A percentile compares a stretch with the other conserved stretches of the same genome.
Evolutionary conservation across 441 rosid genomes (phyloP).

Genomic region (Croton laevigatus): DNA sequence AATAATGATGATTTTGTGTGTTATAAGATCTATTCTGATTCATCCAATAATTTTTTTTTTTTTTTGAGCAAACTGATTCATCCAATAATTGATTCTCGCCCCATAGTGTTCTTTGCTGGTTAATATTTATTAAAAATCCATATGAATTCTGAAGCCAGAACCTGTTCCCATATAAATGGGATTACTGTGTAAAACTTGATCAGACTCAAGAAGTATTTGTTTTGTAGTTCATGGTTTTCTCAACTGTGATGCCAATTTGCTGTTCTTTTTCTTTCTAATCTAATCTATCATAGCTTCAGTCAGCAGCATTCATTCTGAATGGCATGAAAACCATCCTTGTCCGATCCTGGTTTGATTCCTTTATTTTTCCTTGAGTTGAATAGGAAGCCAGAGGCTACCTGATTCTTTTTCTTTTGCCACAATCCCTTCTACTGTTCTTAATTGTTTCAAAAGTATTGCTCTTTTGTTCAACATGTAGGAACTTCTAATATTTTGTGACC

Average conservation of each 20-base stretch:
- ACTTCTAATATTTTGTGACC: too few species aligned
- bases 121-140: background rate
- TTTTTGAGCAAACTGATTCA: background rate
- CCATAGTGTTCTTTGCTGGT: background rate
- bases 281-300: background rate
- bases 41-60: background rate
- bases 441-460: too few species aligned
- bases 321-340: background rate
- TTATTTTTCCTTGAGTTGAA: background rate
- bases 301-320: background rate
- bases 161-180: background rate
- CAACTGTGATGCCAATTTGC: background rate
- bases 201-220: background rate
- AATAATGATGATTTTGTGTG: background rate
- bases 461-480: background rate
- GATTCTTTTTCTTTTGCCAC: background rate
- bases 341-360: background rate
- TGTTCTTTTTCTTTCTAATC: background rate
- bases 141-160: background rate
- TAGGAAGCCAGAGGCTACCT: background rate
- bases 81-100: background rate
- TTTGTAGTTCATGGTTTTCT: background rate
- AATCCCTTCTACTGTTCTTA: background rate
- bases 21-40: background rate
- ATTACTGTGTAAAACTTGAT: background rate